phyloP scores from a whole-genome alignment of 768 basidiomycete species.

The Termitomyces sp. region DNA sequence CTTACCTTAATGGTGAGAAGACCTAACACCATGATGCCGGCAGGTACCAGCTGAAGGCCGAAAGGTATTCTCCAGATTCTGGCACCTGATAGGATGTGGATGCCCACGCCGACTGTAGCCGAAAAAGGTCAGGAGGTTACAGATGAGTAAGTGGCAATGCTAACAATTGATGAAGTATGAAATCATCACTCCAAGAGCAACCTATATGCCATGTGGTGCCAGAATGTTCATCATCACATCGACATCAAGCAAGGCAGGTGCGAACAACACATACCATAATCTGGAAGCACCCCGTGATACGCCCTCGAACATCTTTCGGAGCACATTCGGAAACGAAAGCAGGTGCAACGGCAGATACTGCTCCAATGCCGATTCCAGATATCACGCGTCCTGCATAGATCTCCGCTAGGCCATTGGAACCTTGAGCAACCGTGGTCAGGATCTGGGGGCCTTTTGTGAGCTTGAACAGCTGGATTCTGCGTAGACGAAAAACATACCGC shows the following conservation, averaged over 20 bases:
- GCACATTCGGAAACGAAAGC: slow-evolving; percentile 86
- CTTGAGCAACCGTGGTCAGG: slow-evolving; percentile 63
- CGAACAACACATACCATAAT: slow-evolving; percentile 50
- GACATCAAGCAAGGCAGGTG: neutral
- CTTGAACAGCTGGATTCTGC: neutral
- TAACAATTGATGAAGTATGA: slow-evolving; percentile 78
- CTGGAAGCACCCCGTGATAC: slow-evolving; percentile 84
- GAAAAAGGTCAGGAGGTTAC: neutral
- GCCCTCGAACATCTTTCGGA: slow-evolving; percentile 81
- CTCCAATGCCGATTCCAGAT: slow-evolving; percentile 79
- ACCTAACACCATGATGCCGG: slow-evolving; percentile 65
- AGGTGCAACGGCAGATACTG: slow-evolving; percentile 75
- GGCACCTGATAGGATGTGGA: slow-evolving; percentile 42
- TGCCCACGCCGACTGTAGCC: slow-evolving; percentile 50
- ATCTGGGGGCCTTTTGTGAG: slow-evolving; percentile 35
- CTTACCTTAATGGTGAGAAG: slow-evolving; percentile 59
- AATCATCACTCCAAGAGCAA: slow-evolving; percentile 80
- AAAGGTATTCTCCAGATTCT: slow-evolving; percentile 70
- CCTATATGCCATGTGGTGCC: slow-evolving; percentile 19
- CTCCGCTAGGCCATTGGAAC: slow-evolving; percentile 54
- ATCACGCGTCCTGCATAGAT: slow-evolving; percentile 82
- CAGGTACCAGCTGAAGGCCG: slow-evolving; percentile 77
- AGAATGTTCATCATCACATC: neutral
- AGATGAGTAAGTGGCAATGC: slow-evolving; percentile 18
- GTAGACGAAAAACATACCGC: slow-evolving; percentile 42